These are phyloP conservation scores for Boletus vinaceobasis DNA, from an alignment of 768 basidiomycete species.

Conservation along the genomic window DNA sequence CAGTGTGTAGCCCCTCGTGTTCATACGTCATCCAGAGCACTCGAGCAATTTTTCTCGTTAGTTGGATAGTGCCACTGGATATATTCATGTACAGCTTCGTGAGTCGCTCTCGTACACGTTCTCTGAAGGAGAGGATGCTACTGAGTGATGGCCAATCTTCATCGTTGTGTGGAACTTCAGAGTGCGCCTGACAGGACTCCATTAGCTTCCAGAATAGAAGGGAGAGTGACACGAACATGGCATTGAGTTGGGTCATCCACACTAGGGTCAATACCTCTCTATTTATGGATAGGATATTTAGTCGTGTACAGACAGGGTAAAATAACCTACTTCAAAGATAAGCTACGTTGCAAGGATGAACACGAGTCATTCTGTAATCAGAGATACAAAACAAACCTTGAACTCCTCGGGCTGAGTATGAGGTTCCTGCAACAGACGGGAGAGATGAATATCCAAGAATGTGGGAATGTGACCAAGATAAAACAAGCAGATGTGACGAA, in stretches of 20 bases:
- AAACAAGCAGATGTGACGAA: constrained; percentile 96
- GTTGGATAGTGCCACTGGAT: constrained; percentile 41
- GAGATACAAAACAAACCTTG: constrained; percentile 45
- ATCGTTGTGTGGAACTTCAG: constrained; percentile 73
- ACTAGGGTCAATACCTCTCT: constrained; percentile 95
- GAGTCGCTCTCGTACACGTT: constrained; percentile 74
- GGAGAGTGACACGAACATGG: constrained; percentile 53
- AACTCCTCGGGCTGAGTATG: constrained; percentile 83
- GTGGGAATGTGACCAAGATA: constrained; percentile 93
- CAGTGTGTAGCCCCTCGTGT: constrained; percentile 86
- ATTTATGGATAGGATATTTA: constrained; percentile 17
- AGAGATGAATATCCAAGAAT: constrained; percentile 89
- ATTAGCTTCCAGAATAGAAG: background rate
- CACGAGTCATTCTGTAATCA: constrained; percentile 3
- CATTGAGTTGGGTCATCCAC: constrained; percentile 87
- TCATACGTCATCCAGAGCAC: constrained; percentile 90
- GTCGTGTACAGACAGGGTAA: background rate
- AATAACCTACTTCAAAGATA: constrained; percentile 64
- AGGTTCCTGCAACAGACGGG: constrained; percentile 66
- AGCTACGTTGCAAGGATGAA: constrained; percentile 37
- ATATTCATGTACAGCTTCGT: constrained; percentile 70
- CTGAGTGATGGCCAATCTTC: constrained; percentile 83
- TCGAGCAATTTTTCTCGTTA: constrained; percentile 68
- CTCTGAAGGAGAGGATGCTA: constrained; percentile 71
- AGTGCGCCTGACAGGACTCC: constrained; percentile 62